Evolutionary conservation across 106 monocot genomes (phyloP).

Genomic region (Dendrobium nobile): DNA sequence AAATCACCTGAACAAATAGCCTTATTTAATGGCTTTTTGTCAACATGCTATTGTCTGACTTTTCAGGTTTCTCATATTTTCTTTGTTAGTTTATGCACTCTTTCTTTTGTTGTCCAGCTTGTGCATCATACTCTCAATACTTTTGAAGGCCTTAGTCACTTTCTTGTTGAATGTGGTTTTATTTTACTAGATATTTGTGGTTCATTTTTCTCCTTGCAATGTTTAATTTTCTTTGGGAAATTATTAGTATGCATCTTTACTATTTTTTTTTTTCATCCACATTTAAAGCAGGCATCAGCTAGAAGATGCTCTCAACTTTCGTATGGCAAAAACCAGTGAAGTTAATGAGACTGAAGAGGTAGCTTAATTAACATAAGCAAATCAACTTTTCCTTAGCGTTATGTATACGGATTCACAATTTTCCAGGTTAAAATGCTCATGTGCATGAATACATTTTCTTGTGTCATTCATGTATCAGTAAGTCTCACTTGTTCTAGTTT

Average conservation of each 20-base stretch:
- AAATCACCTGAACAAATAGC: too few species aligned
- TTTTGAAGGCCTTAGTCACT: not conserved
- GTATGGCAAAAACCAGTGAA: slow-evolving; percentile 67
- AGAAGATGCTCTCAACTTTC: slow-evolving; percentile 81
- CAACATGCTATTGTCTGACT: not conserved
- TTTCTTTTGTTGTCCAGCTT: not conserved
- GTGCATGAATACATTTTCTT: not conserved
- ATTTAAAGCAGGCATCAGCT: slow-evolving; percentile 56
- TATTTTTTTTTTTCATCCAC: not conserved
- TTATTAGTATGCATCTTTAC: too few species aligned
- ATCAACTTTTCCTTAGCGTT: not conserved
- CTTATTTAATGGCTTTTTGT: not conserved
- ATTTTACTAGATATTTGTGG: not conserved
- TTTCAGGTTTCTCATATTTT: not conserved
- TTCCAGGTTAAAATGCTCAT: not conserved
- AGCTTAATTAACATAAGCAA: not conserved
- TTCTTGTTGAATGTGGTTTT: not conserved
- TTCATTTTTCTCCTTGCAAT: not conserved
- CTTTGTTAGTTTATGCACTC: not conserved
- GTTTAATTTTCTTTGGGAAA: not conserved
- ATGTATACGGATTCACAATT: not conserved
- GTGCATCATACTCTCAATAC: not conserved
- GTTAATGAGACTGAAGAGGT: slow-evolving; percentile 76
- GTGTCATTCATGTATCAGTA: not conserved
- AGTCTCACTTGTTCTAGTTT: not conserved